phyloP scores from a whole-genome alignment of 495 filamentous ascomycete genomes.

The Daldinia decipiens region DNA sequence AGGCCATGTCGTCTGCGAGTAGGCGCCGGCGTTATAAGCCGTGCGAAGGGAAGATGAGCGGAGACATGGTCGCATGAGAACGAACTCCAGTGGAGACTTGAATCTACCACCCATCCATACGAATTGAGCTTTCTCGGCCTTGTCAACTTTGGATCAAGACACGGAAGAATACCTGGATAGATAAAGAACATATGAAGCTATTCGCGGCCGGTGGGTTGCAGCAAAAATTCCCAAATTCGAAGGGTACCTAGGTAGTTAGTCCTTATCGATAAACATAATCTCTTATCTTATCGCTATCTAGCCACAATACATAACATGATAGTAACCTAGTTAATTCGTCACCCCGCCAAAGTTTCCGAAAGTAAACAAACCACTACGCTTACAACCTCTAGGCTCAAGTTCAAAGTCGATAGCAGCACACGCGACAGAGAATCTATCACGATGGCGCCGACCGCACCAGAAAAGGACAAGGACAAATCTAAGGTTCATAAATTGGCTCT shows the following conservation, averaged over 20 bases:
- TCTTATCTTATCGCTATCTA: constrained; percentile 1
- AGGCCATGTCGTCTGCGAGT: constrained; percentile 21
- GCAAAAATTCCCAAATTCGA: not conserved
- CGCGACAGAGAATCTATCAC: not conserved
- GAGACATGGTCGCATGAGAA: constrained; percentile 52
- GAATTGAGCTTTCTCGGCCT: constrained; percentile 21
- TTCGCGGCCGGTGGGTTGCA: not conserved
- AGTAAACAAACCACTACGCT: constrained; percentile 45
- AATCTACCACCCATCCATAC: constrained; percentile 49
- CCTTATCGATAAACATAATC: constrained; percentile 3
- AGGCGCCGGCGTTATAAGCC: constrained; percentile 50
- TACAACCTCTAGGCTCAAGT: not conserved
- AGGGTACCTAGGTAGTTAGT: too few relatives aligned
- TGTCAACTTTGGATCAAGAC: constrained; percentile 15
- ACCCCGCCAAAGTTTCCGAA: constrained; percentile 46
- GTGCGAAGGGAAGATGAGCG: constrained; percentile 52
- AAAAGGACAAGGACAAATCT: constrained; percentile 89
- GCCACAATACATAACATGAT: too few relatives aligned
- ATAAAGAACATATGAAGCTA: constrained; percentile 14
- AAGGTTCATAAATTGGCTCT: constrained; percentile 94
- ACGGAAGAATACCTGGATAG: not conserved
- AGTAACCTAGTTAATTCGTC: constrained; percentile 26
- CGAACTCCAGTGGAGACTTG: constrained; percentile 21
- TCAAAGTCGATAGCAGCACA: not conserved
- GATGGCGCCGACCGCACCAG: constrained; percentile 42